Base-by-base conservation (phyloP, 768 basidiomycete species). In the Rhizopogon vinicolor region DNA sequence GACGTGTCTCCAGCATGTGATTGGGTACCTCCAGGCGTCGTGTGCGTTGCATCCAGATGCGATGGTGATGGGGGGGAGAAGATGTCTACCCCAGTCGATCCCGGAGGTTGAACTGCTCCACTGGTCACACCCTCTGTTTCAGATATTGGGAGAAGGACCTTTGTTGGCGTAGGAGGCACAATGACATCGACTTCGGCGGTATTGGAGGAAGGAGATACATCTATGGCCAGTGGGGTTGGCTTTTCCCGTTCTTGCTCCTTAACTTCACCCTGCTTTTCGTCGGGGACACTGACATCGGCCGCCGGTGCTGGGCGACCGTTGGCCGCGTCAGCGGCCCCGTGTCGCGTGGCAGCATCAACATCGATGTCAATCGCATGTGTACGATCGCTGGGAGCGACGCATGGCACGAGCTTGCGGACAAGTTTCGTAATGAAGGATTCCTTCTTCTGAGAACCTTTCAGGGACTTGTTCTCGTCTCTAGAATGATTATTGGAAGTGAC, bases 81-180 rank as follows among this genome's bases (percentile, higher is more conserved):
- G 41, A 68, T 62, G 48, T 71, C 68, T 2, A 67, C 58, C 42
- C 82, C 89, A 46, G 82, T 88, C 25, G 92, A 91, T 33, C 93
- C 93, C 13, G 95, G 93, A 2, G 93, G 81, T 64, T 94, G 91
- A 22, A 96, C 94, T 43, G 91, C 91, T 33, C 92, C 89, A n/a
- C 91, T 93, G 9, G 89, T 91, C 60, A 97, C 76, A 13, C 90
- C 93, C 58, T 86, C 92, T 7, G 93, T 92, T 72, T 94, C 93
- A 8, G 85, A 81, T 25, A 77, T 74, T 7, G 91, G 82, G 5
- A 81, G 62, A 57, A 78, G 67, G 14, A 51, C 44, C 14, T 66
- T 74, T 14, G 76, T 77, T 12, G 82, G 80, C 1, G 79, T 78
- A 31, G 82, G 77, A 16, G 81, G 77, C 3, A 79, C 61, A 51